These are phyloP conservation scores for Cornus florida DNA, from an alignment of 148 eudicot genomes.

Conservation along the genomic window DNA sequence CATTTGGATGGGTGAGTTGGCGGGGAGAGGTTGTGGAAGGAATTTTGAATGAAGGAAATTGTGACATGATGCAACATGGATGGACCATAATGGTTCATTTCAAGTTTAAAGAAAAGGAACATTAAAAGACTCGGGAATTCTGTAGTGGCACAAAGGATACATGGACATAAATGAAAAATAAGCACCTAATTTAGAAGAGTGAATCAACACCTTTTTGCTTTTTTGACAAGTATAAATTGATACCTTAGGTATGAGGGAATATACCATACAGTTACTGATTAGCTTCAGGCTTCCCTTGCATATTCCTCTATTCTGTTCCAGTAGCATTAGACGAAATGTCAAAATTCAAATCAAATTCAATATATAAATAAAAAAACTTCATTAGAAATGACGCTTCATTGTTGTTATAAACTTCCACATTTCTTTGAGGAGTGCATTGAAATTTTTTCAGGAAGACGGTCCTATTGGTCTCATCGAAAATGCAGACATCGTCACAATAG, in stretches of 20 bases:
- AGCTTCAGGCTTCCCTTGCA: no score
- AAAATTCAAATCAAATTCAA: no score
- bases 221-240: neutral
- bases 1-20: no score
- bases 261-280: no score
- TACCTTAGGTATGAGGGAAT: no score
- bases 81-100: neutral
- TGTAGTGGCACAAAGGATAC: neutral
- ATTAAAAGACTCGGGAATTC: neutral
- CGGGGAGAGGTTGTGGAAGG: no score
- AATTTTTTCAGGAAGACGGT: constrained; percentile 75
- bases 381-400: no score
- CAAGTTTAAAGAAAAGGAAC: neutral
- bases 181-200: neutral
- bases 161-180: no score
- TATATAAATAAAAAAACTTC: no score
- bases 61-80: neutral
- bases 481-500: constrained; percentile 78
- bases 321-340: no score
- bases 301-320: no score
- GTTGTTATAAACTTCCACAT: neutral
- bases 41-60: neutral
- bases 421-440: neutral
- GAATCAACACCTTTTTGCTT: no score
- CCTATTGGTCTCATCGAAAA: constrained; percentile 81